Base-by-base conservation (phyloP, 2,329 filamentous ascomycete species). In the Didymosphaeria variabile region DNA sequence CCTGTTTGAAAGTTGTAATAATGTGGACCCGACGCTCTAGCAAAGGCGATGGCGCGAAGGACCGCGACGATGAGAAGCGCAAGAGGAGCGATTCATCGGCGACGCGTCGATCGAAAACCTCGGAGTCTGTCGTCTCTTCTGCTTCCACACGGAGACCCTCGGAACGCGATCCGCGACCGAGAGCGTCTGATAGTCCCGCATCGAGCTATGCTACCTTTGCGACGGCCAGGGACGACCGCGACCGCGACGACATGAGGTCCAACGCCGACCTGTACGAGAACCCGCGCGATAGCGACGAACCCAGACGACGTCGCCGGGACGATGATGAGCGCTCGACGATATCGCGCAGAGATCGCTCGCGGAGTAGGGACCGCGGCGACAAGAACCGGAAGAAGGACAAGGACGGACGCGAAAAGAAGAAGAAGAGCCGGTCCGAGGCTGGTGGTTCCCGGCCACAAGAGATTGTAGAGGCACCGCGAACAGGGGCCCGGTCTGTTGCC, bases 21-120 rank as follows among this genome's bases (percentile, higher is more conserved):
- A 79, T 79, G 77, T 79, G 77, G 77, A 78, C 64, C 64, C 74
- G 69, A 51, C 61, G 77, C 57, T 77, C 74, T 7, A 75, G 76
- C 63, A 78, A 76, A 63, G 75, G 72, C 70, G 75, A 77, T 62
- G 66, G 67, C 64, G 74, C 77, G 54, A 69, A 73, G 49, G 72
- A 74, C 52, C 71, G 76, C 62, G 71, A 73, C 47, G 65, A 68
- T 42, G 63, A 68, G 50, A 64, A 70, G 66, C 69, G 69, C 61
- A 64, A 67, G 55, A 60, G 64, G 52, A 68, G 62, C 62, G 68
- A 67, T 49, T 67, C 65, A 10, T 67, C 72, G 62, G 66, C 74
- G 31, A 73, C 72, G 70, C 77, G 77, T 61, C 61, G 61, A 31
- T 56, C 56, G 5, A 64, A 65, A 56, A 64, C 65, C 58, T 32